Evolutionary conservation across 2,329 filamentous ascomycete species (phyloP), one percentile per base, ranked within the genome.

Genomic region (Sporothrix phasma): DNA sequence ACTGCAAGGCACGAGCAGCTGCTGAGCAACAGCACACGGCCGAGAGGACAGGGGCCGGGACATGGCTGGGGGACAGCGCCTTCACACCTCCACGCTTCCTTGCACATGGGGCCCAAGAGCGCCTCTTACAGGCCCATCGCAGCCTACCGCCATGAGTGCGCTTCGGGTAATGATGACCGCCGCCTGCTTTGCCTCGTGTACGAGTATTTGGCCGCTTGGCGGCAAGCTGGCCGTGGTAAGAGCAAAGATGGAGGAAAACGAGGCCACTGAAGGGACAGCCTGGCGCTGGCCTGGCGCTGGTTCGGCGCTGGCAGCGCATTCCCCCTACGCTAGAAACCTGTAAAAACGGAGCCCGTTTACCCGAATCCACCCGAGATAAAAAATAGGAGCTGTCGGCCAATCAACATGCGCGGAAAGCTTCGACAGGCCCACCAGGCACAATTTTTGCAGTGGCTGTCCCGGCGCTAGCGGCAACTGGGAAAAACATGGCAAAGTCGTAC

Each of bases 311-410:
- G 19, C 29, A 49, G 59, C 45, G 45, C 59, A 19, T 41, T 24
- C 41, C 29, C 41, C n/a, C 19, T 45, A n/a, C 62, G 54, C 56
- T 53, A 60, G 37, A 53, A 51, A 47, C 10, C 15, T 22, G 3
- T 17, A 59, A 31, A 53, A 45, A 53, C 45, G 41, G 41, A 24
- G 62, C 53, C 67, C 67, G 60, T 47, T 64, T 63, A 68, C 65
- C 68, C 68, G 68, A 68, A 64, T 67, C 66, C 68, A 67, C 68
- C 68, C 68, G 68, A 68, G 62, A 64, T 62, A 66, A 61, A 67
- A 56, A 60, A 37, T 22, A 53, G 39, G 47, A 31, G 11, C 22
- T 10, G 13, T 17, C 10, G 7, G 47, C 65, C 56, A 62, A 64
- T 62, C 41, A 62, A 53, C 17, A 13, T n/a, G 29, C n/a, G 10